Conservation (phyloP, 1,284 basidiomycete genomes). For the Sporisorium sorghi region DNA sequence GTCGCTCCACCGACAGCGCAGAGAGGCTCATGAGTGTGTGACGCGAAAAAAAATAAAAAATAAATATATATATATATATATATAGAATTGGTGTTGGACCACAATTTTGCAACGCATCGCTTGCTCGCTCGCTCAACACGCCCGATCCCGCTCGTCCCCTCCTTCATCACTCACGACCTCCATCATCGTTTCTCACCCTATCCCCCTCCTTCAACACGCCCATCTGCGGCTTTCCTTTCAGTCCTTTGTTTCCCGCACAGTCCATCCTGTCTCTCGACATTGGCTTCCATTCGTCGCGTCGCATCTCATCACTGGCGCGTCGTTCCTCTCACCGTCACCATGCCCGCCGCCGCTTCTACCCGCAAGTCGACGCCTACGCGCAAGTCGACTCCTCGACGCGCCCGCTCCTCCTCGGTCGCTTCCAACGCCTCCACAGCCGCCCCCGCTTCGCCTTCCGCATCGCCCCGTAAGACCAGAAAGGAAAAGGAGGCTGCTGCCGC, state of each 20-base stretch:
- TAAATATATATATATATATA: too few species aligned
- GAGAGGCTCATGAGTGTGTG: too few species aligned
- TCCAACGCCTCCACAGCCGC: constrained; percentile 57
- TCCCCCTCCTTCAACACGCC: not conserved
- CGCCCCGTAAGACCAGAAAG: constrained; percentile 47
- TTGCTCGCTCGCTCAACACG: not conserved
- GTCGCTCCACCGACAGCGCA: not conserved
- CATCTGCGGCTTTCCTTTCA: not conserved
- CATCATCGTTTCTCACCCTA: constrained; percentile 16
- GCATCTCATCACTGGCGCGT: not conserved
- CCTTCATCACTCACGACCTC: constrained; percentile 5
- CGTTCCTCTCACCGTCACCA: constrained; percentile 14
- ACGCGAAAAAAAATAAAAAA: constrained; percentile 17
- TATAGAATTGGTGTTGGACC: constrained; percentile 21
- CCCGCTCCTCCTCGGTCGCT: constrained; percentile 60
- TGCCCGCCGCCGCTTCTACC: constrained; percentile 46
- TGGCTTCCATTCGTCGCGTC: constrained; percentile 15
- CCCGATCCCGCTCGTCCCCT: constrained; percentile 2
- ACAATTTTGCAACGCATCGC: not conserved
- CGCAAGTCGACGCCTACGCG: constrained; percentile 51
- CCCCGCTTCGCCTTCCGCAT: constrained; percentile 46
- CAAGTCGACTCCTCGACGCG: constrained; percentile 62
- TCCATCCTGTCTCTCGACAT: constrained; percentile 3
- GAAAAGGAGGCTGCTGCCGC: constrained; percentile 38
- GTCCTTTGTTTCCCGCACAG: not conserved